These are phyloP conservation scores for Phytopythium sindhum DNA, from an alignment of 352 stramenopile species.

Conservation along the genomic window DNA sequence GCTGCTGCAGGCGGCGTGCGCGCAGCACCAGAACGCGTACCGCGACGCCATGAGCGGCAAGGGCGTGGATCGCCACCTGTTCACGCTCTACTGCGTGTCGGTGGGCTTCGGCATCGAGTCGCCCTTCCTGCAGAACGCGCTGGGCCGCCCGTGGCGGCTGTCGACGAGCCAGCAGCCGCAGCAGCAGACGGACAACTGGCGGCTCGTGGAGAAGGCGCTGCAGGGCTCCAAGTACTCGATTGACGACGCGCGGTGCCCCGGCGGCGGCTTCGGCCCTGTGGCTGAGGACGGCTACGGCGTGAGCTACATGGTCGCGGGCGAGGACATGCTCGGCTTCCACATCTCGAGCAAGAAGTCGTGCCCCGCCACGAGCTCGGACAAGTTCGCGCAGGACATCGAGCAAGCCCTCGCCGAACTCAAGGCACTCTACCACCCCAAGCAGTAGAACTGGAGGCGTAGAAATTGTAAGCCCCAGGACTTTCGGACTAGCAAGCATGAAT, in stretches of 20 bases:
- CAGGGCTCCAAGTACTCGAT: slow-evolving; percentile 49
- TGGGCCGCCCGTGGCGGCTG: slow-evolving; percentile 81
- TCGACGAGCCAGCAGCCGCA: slow-evolving; percentile 90
- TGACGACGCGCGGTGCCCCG: slow-evolving; percentile 64
- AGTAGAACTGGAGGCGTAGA: slow-evolving; percentile 9
- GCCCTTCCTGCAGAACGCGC: slow-evolving; percentile 84
- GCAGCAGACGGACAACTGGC: slow-evolving; percentile 85
- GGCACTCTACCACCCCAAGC: slow-evolving; percentile 43
- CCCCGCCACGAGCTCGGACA: slow-evolving; percentile 64
- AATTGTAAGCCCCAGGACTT: too few relatives aligned
- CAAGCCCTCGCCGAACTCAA: slow-evolving; percentile 84
- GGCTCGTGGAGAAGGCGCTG: slow-evolving; percentile 60
- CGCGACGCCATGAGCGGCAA: slow-evolving; percentile 86
- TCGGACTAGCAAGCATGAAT: background rate
- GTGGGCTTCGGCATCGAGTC: slow-evolving; percentile 86
- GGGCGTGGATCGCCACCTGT: slow-evolving; percentile 95
- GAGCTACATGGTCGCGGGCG: slow-evolving; percentile 89
- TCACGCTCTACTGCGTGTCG: slow-evolving; percentile 92
- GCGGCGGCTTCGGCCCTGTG: slow-evolving; percentile 88
- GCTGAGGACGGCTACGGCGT: slow-evolving; percentile 90
- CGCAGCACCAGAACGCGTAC: slow-evolving; percentile 91
- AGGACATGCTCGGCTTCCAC: slow-evolving; percentile 89
- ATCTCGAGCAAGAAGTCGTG: slow-evolving; percentile 88
- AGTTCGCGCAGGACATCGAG: slow-evolving; percentile 75
- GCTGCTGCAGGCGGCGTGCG: slow-evolving; percentile 85